These are phyloP conservation scores for Vitis cinerea DNA, from an alignment of 164 flowering plant genomes.

Conservation along the genomic window DNA sequence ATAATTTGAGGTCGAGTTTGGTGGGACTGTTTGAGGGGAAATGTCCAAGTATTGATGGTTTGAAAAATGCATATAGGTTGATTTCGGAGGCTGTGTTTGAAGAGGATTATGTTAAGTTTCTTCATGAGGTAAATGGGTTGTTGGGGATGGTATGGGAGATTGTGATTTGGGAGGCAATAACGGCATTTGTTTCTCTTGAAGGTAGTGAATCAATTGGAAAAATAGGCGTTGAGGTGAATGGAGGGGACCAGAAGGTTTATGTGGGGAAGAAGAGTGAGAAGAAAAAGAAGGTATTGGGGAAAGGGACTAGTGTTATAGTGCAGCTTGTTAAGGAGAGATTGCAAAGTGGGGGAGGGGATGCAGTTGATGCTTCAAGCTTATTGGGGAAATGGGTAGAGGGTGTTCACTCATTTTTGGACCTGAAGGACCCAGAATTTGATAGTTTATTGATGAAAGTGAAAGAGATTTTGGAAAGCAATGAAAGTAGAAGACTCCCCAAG, in stretches of 20 bases:
- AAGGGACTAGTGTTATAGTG: constrained; percentile 60
- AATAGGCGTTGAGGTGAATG: constrained; percentile 26
- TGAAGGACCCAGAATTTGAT: constrained; percentile 46
- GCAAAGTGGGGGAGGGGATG: constrained; percentile 17
- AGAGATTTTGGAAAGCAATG: constrained; percentile 80
- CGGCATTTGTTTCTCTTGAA: constrained; percentile 54
- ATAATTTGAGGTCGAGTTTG: constrained; percentile 24
- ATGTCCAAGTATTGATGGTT: constrained; percentile 25
- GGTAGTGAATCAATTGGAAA: constrained; percentile 34
- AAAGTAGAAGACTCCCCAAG: constrained; percentile 80
- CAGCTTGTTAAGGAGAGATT: constrained; percentile 57
- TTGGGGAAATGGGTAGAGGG: constrained; percentile 37
- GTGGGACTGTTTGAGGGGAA: constrained; percentile 28
- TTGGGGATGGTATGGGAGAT: constrained; percentile 43
- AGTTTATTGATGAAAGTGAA: constrained; percentile 53
- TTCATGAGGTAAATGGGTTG: constrained; percentile 40
- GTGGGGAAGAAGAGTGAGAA: constrained; percentile 51
- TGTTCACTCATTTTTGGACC: constrained; percentile 53
- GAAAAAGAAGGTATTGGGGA: constrained; percentile 79
- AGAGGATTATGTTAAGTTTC: constrained; percentile 30
- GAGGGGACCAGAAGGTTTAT: constrained; percentile 16
- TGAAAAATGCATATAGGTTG: constrained; percentile 25
- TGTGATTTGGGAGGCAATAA: constrained; percentile 68
- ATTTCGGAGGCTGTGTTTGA: constrained; percentile 27
- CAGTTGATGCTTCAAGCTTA: constrained; percentile 11